Evolutionary conservation across 768 basidiomycete species (phyloP).

Genomic region (Mycena vulgaris): DNA sequence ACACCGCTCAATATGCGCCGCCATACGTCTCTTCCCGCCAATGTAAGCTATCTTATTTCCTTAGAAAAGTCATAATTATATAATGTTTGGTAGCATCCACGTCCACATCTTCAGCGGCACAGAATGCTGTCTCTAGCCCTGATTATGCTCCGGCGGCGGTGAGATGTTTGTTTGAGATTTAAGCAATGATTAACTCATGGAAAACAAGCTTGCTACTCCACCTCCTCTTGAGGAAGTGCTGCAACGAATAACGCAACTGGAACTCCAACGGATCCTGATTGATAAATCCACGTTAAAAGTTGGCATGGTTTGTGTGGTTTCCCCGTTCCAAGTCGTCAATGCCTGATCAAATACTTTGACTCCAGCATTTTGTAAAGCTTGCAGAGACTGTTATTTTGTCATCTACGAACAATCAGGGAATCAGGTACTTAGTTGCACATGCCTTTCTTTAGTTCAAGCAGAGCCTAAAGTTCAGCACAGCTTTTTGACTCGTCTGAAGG

Average conservation of each 20-base stretch:
- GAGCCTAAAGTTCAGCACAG: neutral
- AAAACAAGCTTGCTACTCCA: slow-evolving; percentile 1
- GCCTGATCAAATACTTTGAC: neutral
- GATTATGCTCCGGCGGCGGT: slow-evolving; percentile 10
- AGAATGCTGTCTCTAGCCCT: slow-evolving; percentile 7
- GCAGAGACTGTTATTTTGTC: neutral
- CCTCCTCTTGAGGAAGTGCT: slow-evolving; percentile 11
- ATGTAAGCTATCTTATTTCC: slow-evolving; percentile 5
- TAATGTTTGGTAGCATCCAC: slow-evolving; percentile 9
- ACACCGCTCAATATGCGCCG: neutral
- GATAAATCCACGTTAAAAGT: slow-evolving; percentile 19
- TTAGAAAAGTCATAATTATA: slow-evolving; percentile 5
- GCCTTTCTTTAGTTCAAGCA: no score
- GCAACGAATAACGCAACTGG: slow-evolving; percentile 13
- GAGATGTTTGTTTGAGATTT: slow-evolving; percentile 17
- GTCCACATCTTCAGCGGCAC: slow-evolving; percentile 6
- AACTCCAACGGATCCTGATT: slow-evolving; percentile 9
- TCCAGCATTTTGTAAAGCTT: no score
- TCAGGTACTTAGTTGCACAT: neutral
- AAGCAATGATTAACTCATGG: slow-evolving; percentile 20
- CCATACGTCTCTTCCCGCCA: slow-evolving; percentile 4
- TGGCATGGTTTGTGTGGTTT: slow-evolving; percentile 12
- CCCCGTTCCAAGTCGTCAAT: slow-evolving; percentile 12
- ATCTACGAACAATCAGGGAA: slow-evolving; percentile 9
- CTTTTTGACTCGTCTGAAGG: neutral